These are phyloP conservation scores for Scutellaria minor DNA, from an alignment of 257 asterid species.

Conservation along the genomic window DNA sequence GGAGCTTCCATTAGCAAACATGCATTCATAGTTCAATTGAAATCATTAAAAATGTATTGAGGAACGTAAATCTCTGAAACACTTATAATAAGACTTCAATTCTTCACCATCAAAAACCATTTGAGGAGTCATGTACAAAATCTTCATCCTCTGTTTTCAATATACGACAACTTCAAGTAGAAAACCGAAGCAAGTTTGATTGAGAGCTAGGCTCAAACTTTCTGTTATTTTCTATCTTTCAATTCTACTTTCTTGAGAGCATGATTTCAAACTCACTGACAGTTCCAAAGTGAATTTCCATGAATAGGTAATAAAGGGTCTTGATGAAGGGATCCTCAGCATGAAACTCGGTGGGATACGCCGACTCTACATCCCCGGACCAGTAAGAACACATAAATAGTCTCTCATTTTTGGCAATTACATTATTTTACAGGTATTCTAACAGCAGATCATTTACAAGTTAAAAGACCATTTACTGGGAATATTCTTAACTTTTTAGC, in stretches of 20 bases:
- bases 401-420: neutral
- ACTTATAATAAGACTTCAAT: neutral
- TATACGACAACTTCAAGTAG: neutral
- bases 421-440: neutral
- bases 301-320: conserved; percentile 85
- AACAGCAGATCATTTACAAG: no score
- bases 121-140: neutral
- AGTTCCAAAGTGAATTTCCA: conserved; percentile 23
- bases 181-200: neutral
- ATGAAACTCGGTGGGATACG: conserved; percentile 97
- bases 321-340: conserved; percentile 93
- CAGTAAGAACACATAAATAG: conserved; percentile 54
- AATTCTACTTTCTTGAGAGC: neutral
- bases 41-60: no score
- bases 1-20: conserved; percentile 3
- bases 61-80: neutral
- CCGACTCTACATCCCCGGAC: conserved; percentile 87
- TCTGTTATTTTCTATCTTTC: neutral
- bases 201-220: conserved; percentile 1
- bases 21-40: neutral
- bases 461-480: no score
- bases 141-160: neutral
- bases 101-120: neutral
- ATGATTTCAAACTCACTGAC: conserved; percentile 11
- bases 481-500: neutral